Percentiles rank a stretch among this genome's conserved stretches.
Conservation (phyloP, 805 yeast genomes). For the Diddensiella caesifluorescens region DNA sequence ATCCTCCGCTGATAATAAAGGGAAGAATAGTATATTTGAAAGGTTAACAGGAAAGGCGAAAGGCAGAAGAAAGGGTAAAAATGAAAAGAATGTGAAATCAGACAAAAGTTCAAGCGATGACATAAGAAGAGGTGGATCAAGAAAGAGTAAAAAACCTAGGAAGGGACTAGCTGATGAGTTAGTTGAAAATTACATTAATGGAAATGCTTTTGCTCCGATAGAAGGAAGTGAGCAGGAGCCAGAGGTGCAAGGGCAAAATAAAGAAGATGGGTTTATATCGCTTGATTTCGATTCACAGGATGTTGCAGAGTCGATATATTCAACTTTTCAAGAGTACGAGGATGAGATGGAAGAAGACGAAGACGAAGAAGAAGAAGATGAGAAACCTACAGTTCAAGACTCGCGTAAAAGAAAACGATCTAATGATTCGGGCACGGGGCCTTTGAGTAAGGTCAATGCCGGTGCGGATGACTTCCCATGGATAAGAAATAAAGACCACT, state of each 20-base stretch:
- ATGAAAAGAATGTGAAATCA: neutral
- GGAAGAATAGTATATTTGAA: too few relatives aligned
- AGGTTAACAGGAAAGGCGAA: too few relatives aligned
- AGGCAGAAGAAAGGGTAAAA: too few relatives aligned
- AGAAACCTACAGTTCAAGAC: neutral
- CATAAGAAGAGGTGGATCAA: neutral
- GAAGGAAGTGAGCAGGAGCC: neutral
- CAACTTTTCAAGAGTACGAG: conserved; percentile 13
- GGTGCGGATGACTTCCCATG: conserved; percentile 51
- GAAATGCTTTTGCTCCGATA: too few relatives aligned
- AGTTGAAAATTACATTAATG: neutral
- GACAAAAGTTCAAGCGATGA: neutral
- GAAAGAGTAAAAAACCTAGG: neutral
- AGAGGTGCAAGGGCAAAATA: conserved; percentile 2
- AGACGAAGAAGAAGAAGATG: neutral
- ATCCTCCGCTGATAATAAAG: too few relatives aligned
- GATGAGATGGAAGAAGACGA: conserved; percentile 8
- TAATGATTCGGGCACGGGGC: too few relatives aligned
- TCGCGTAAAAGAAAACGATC: too few relatives aligned
- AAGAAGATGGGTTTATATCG: conserved; percentile 13
- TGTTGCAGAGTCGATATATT: conserved; percentile 10
- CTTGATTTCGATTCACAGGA: conserved; percentile 13
- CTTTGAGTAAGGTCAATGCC: too few relatives aligned
- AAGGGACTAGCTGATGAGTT: too few relatives aligned
- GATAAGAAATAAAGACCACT: conserved; percentile 73